phyloP scores from a whole-genome alignment of 2,329 filamentous ascomycete genomes.

The Scytalidium sp. region DNA sequence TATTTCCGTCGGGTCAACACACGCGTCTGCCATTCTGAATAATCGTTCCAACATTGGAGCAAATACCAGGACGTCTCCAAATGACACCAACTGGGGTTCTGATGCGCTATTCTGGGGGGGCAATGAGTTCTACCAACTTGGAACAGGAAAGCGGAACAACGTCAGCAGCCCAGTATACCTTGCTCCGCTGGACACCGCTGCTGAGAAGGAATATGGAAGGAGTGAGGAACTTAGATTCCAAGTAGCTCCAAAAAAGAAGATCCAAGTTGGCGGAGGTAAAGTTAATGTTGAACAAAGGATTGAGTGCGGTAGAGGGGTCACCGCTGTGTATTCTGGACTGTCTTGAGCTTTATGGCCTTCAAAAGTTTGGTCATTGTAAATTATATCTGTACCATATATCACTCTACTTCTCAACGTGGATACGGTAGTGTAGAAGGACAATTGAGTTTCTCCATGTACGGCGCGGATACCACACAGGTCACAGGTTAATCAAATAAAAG shows the following conservation, averaged over 20 bases:
- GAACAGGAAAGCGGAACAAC: conserved; percentile 86
- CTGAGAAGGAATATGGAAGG: conserved; percentile 58
- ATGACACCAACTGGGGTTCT: conserved; percentile 82
- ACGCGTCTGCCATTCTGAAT: conserved; percentile 78
- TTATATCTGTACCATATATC: neutral
- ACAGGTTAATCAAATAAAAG: no score
- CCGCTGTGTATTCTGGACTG: conserved; percentile 72
- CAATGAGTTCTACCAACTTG: conserved; percentile 91
- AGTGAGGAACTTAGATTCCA: conserved; percentile 73
- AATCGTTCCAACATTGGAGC: conserved; percentile 67
- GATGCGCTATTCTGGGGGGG: conserved; percentile 94
- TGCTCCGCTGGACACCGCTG: conserved; percentile 65
- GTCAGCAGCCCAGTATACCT: conserved; percentile 74
- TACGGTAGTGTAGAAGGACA: no score
- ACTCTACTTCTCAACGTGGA: neutral
- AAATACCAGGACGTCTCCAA: conserved; percentile 44
- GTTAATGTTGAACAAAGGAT: conserved; percentile 81
- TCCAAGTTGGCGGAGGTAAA: conserved; percentile 65
- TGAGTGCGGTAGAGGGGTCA: conserved; percentile 80
- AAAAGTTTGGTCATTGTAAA: conserved; percentile 1
- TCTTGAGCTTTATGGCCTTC: conserved; percentile 2
- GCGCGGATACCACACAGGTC: no score
- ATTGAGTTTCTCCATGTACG: no score
- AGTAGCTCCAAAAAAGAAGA: conserved; percentile 73
- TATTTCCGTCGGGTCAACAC: conserved; percentile 74